Conservation (phyloP, 139 green algal genomes). For the Chlorella sorokiniana region DNA sequence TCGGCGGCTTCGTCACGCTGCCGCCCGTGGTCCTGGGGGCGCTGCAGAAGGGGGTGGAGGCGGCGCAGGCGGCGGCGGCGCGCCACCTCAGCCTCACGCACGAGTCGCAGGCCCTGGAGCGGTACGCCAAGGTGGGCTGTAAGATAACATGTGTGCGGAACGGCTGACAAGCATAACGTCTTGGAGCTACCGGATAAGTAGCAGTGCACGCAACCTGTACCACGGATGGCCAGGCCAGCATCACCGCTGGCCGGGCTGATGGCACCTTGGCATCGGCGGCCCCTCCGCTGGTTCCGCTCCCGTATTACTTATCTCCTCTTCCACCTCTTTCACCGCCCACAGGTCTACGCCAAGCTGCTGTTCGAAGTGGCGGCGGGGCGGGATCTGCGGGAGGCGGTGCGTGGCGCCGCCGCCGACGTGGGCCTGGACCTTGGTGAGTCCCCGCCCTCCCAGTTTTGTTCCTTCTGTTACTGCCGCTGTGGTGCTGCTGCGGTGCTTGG, state of each 20-base stretch:
- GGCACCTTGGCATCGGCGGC: too few species aligned
- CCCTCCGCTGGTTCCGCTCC: too few species aligned
- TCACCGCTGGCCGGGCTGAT: too few species aligned
- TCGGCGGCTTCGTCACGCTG: constrained; percentile 32
- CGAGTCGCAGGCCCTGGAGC: constrained; percentile 1
- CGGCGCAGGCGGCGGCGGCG: constrained; percentile 9
- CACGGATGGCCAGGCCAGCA: too few species aligned
- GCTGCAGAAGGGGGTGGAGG: background rate
- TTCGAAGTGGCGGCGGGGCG: background rate
- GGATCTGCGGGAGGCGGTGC: constrained; percentile 2
- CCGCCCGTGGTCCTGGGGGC: constrained; percentile 13
- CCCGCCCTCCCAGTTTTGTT: background rate
- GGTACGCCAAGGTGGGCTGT: constrained; percentile 1
- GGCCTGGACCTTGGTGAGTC: constrained; percentile 18
- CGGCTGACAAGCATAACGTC: background rate
- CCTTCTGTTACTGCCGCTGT: background rate
- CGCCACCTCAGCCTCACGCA: constrained; percentile 26
- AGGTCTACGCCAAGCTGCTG: constrained; percentile 23
- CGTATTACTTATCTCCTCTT: too few species aligned
- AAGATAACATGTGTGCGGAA: too few species aligned
- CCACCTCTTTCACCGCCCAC: background rate
- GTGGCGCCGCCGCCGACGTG: background rate
- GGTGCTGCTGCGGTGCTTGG: background rate
- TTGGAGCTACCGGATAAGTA: too few species aligned
- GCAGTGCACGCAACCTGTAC: too few species aligned